Conservation (phyloP, 2,329 filamentous ascomycete species). For the Ophiocordyceps camponoti-floridani region DNA sequence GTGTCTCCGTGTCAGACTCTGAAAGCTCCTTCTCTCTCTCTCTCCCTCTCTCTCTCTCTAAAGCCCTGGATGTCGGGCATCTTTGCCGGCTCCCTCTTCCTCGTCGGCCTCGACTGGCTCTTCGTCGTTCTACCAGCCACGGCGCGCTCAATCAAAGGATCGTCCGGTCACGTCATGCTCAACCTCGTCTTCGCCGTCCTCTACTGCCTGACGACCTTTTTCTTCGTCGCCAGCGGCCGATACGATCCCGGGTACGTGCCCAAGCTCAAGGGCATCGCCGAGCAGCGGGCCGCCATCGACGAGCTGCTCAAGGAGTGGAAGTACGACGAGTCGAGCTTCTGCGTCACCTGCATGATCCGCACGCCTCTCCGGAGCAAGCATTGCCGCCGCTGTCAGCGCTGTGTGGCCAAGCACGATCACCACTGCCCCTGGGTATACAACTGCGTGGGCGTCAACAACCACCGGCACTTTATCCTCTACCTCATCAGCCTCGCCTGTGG, state of each 20-base stretch:
- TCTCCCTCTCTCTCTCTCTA: not conserved
- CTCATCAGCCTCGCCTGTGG: conserved; percentile 61
- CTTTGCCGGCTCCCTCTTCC: conserved; percentile 73
- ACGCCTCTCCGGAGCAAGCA: conserved; percentile 91
- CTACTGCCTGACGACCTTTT: conserved; percentile 57
- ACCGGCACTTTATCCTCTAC: conserved; percentile 89
- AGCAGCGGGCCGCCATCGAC: conserved; percentile 78
- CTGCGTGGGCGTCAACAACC: conserved; percentile 88
- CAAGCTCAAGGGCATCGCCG: conserved; percentile 72
- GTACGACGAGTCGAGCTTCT: conserved; percentile 90
- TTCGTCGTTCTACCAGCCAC: conserved; percentile 46
- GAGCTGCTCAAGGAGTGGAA: conserved; percentile 72
- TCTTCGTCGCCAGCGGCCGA: conserved; percentile 73
- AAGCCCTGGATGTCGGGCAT: conserved; percentile 81
- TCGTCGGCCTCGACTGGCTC: conserved; percentile 61
- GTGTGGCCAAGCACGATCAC: conserved; percentile 91
- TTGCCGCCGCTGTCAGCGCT: conserved; percentile 78
- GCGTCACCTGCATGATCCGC: conserved; percentile 83
- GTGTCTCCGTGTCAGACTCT: not conserved
- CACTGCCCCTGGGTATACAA: conserved; percentile 98
- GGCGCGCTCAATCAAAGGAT: conserved; percentile 3
- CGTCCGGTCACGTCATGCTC: conserved; percentile 40
- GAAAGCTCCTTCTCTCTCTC: too few species aligned
- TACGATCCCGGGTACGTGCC: conserved; percentile 87
- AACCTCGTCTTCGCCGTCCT: conserved; percentile 58